Conservation (phyloP, 306 rosid genomes). For the Casuarina cunninghamiana region DNA sequence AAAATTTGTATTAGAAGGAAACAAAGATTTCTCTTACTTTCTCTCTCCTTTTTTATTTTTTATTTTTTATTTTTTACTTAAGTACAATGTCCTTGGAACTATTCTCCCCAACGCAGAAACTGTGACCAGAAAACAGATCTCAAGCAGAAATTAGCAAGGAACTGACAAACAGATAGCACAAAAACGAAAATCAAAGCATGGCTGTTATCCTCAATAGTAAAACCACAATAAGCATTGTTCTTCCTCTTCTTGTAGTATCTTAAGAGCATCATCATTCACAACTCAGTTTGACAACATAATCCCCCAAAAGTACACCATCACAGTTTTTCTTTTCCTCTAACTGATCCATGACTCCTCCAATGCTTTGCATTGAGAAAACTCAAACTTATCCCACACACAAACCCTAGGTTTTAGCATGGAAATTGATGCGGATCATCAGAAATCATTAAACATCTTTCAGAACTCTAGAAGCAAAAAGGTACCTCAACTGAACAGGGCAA, state of each 20-base stretch:
- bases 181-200: not conserved
- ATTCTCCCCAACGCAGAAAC: not conserved
- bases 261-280: not conserved
- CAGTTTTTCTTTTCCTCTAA: not conserved
- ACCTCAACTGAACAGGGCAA: constrained; percentile 83
- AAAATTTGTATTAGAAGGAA: constrained; percentile 6
- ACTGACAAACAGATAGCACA: not conserved
- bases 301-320: not conserved
- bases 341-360: not conserved
- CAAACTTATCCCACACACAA: not conserved
- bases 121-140: not conserved
- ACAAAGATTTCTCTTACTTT: not conserved
- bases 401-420: not conserved
- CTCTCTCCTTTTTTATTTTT: not conserved
- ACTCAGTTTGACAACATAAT: too few relatives aligned
- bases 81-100: not conserved
- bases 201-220: not conserved
- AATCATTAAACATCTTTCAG: not conserved
- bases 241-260: not conserved
- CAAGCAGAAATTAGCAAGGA: not conserved
- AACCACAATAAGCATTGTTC: not conserved
- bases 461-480: not conserved
- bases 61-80: not conserved
- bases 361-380: not conserved
- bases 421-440: not conserved